Base-by-base conservation (phyloP, 2,329 filamentous ascomycete species). In the Cordyceps cicadae region DNA sequence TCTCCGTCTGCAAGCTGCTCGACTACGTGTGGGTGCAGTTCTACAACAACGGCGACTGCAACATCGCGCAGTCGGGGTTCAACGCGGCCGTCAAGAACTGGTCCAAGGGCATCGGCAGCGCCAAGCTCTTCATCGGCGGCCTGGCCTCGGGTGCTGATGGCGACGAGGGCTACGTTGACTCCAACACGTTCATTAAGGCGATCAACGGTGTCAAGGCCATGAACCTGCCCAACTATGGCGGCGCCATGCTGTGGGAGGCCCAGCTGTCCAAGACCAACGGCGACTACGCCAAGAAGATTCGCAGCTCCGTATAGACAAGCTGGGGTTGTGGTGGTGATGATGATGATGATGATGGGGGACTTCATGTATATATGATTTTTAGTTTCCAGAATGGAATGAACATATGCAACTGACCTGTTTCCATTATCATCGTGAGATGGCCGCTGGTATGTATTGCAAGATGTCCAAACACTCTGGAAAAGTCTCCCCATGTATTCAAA, bases 231-330 rank as follows among this genome's bases (percentile, higher is more conserved):
- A 85, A 79, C 70, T 87, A 87, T 65, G 85, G 84, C 6, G 85
- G 85, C 29, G 77, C 86, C 15, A 87, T 87, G 85, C 76, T 87
- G 70, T 88, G 84, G 85, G 85, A 88, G 70, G 80, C 75, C 26
- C 83, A 85, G 71, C 75, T 80, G 3, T 82, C 79, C 62, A 71
- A 71, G 11, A 86, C 85, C 69, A 46, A 69, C 4, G 82, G 81
- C 1, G 84, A 83, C 66, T 71, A 49, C 32, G 49, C 49, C 39
- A 56, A 60, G 46, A 59, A 66, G 59, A 57, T 63, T 49, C 60
- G 60, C 53, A 37, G 59, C 37, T 57, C 59, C 17, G n/a, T 61
- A 41, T 61, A 52, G 50, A 21, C 12, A 12, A 14, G 21, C 15
- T 11, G 12, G 15, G 15, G 39, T 24, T 24, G 24, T 37, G 37